Base-by-base conservation (phyloP, 768 basidiomycete genomes). In the Leucosporidium scottii region DNA sequence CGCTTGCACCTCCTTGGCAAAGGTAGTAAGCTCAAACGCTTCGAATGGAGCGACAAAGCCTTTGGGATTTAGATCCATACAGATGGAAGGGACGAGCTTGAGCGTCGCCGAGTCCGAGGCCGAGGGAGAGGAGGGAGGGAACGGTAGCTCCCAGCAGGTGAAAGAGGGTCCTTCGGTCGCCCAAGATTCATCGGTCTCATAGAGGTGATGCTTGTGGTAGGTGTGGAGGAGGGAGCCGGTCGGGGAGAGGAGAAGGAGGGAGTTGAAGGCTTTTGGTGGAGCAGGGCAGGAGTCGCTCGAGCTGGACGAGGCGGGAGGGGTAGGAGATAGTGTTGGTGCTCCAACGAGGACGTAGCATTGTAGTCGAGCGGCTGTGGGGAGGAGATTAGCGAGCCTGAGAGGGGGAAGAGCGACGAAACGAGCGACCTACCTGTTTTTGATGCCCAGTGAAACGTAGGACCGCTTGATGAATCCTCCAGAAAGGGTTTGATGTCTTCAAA, bases 1-100 rank as follows among this genome's bases (percentile, higher is more conserved):
- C 7, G 64, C 71, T 7, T 64, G 6, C 4, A 59, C 44, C 1
- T 36, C 18, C 6, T 34, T 55, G 0, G 65, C 71, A 27, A 68
- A 73, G 0, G 61, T 56, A 4, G 71, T 68, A 4, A 66, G 64
- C 39, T 69, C 73, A 53, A 64, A 68, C 36, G 30, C 28, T 30
- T 68, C 68, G 59, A 71, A 67, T 6, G 65, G 61, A n/a, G 61
- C 61, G 0, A 53, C 61, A 44, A 74, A 75, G 27, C 47, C 28
- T 36, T 66, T 36, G 2, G 63, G 63, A 47, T 73, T 74, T 12
- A 75, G 36, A 59, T 75, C 75, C 75, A 75, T 75, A 50, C 75
- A 75, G 59, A 75, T 74, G 18, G 62, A 62, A 2, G 70, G 72
- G 1, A 44, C 39, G 47, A 67, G 51, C 13, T 34, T 58, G 47